Evolutionary conservation across 805 yeast genomes (phyloP), one percentile per base, ranked within the genome.

Genomic region (Lipomyces orientalis): DNA sequence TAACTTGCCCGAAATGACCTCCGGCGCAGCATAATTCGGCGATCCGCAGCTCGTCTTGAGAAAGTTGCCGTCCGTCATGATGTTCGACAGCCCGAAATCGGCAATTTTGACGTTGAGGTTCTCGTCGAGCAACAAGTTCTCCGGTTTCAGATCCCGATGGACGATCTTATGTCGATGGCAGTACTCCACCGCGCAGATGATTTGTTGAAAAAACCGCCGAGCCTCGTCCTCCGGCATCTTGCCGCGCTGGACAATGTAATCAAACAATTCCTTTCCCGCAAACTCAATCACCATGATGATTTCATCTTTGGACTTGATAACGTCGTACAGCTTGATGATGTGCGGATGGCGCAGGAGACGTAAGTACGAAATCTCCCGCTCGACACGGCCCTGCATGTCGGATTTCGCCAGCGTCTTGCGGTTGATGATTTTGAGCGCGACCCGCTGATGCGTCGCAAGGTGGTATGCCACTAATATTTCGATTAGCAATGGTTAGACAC

Each of bases 11-110:
- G 93, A 87, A 66, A 93, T 93, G 35, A 93, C 98, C 79, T 93
- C 98, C 0, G 98, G 98, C 0, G 98, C 98, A 5, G 98, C 98
- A 78, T 93, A 93, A 77, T 94, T 94, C 64, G 98, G 98, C 7
- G 97, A 90, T 4, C 98, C 98, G 81, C 98, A 94, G 73, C 93
- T 88, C 1, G 98, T 93, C 77, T 93, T 94, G 76, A 93, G 83
- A 77, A 93, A 93, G 78, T 93, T 93, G 68, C 98, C 98, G 79
- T 93, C 98, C 19, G 97, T 94, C 98, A 93, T 93, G 73, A 93
- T 93, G 78, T 93, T 93, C 34, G 97, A 90, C 59, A 93, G 83
- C 7, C 98, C 98, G 75, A 93, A 93, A 81, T 93, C 98, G 9
- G 98, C 98, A 80, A 93, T 94, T 79, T 94, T 93, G 62, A 93